Evolutionary conservation across 2,329 filamentous ascomycete species (phyloP), one percentile per base, ranked within the genome.

Genomic region (Pseudofabraea citricarpa): DNA sequence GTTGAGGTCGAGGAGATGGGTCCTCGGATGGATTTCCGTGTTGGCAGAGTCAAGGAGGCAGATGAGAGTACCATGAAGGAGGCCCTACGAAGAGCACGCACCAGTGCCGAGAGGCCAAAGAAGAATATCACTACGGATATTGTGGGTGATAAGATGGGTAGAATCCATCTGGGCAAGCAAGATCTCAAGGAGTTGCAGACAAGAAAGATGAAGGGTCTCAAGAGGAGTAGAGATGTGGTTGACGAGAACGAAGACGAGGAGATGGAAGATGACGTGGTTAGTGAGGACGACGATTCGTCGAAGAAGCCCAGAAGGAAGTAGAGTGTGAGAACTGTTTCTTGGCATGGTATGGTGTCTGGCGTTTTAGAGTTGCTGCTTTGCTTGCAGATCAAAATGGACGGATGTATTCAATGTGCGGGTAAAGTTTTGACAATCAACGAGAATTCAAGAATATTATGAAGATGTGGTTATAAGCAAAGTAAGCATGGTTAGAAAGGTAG

Each of bases 181-280:
- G 90, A 98, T 69, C 76, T 98, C 46, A 75, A 74, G 61, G 79
- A 85, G 57, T 67, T 98, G 66, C 93, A 98, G 74, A 94, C 90
- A 41, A 83, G 93, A 62, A 98, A 98, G 81, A 97, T 98, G 90
- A 98, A 98, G 81, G 93, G 90, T 54, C 68, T 98, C 55, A 98
- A 97, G 79, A 77, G 93, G 53, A 81, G 77, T 52, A 79, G 88
- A 43, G 82, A 82, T 50, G 68, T 79, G 19, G 73, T 75, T 40
- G 71, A 69, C 40, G 75, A 74, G 32, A 72, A 71, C 19, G 79
- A 76, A 40, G 72, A 69, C 4, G 70, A 58, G 13, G 70, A 70
- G 46, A 65, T 59, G 32, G 72, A 74, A 40, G 73, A 68, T 45
- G 71, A 70, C 54, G 68, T 72, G 45, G 65, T 61, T n/a, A 62